These are phyloP conservation scores for Rhizopogon roseolus DNA, from an alignment of 768 basidiomycete species.

Conservation along the genomic window DNA sequence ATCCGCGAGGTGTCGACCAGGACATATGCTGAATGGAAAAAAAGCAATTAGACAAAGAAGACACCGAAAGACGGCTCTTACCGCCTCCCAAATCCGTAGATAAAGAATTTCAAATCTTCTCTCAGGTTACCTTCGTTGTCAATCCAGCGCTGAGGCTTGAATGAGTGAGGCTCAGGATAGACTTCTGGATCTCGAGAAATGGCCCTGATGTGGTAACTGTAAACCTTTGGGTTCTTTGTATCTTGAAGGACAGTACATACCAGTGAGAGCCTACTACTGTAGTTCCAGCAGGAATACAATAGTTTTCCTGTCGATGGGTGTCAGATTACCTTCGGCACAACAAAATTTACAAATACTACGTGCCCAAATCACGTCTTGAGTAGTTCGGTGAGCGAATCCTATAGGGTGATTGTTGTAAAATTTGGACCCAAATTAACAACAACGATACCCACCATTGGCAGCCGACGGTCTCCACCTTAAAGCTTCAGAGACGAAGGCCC, in stretches of 20 bases:
- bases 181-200: no score
- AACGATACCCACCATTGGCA: constrained; percentile 20
- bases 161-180: no score
- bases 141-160: no score
- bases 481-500: constrained; percentile 31
- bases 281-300: constrained; percentile 17
- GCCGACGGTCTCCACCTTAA: constrained; percentile 29
- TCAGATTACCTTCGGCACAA: background rate
- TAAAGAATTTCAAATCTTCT: no score
- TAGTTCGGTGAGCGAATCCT: constrained; percentile 58
- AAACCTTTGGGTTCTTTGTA: no score
- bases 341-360: background rate
- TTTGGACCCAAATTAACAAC: background rate
- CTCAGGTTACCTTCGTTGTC: no score
- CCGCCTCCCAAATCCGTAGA: no score
- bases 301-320: constrained; percentile 12
- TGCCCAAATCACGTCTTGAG: constrained; percentile 58
- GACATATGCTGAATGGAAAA: no score
- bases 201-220: no score
- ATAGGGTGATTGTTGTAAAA: background rate
- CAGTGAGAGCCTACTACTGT: constrained; percentile 15
- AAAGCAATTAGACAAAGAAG: no score
- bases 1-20: no score
- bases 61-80: no score
- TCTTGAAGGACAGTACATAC: background rate